Evolutionary conservation across 805 yeast species (phyloP).

Genomic region (Torulaspora delbrueckii): DNA sequence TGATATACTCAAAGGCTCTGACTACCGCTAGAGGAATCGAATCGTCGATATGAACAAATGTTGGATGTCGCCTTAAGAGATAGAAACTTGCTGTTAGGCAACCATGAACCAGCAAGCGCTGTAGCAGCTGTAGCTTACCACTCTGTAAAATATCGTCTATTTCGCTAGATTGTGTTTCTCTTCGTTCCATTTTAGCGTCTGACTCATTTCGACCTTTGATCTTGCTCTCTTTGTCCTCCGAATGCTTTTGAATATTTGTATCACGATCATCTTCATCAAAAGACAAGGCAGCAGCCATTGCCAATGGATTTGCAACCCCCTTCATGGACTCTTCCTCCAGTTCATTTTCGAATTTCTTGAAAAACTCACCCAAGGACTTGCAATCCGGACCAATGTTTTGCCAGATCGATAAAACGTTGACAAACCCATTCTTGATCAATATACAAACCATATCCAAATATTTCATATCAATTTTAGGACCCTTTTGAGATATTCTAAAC

Average conservation of each 20-base stretch:
- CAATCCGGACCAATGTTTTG: constrained; percentile 52
- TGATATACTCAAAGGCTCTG: constrained; percentile 44
- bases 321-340: constrained; percentile 52
- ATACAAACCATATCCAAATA: constrained; percentile 47
- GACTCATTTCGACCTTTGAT: constrained; percentile 2
- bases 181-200: constrained; percentile 1
- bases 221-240: constrained; percentile 1
- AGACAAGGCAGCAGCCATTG: constrained; percentile 78
- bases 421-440: constrained; percentile 59
- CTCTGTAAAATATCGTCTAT: constrained; percentile 16
- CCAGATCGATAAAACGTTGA: constrained; percentile 60
- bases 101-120: constrained; percentile 54
- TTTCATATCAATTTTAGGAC: constrained; percentile 21
- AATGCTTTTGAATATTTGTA: constrained; percentile 3
- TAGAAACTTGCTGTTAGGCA: constrained; percentile 56
- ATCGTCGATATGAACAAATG: constrained; percentile 49
- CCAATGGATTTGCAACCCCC: constrained; percentile 72
- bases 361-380: constrained; percentile 41
- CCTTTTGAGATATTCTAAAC: constrained; percentile 36
- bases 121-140: constrained; percentile 46
- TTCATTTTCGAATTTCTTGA: constrained; percentile 42
- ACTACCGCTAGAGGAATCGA: constrained; percentile 46
- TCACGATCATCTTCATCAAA: constrained; percentile 53
- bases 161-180: constrained; percentile 21
- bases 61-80: constrained; percentile 58